phyloP scores from a whole-genome alignment of 352 stramenopile species.

The Globisporangium yorkense region DNA sequence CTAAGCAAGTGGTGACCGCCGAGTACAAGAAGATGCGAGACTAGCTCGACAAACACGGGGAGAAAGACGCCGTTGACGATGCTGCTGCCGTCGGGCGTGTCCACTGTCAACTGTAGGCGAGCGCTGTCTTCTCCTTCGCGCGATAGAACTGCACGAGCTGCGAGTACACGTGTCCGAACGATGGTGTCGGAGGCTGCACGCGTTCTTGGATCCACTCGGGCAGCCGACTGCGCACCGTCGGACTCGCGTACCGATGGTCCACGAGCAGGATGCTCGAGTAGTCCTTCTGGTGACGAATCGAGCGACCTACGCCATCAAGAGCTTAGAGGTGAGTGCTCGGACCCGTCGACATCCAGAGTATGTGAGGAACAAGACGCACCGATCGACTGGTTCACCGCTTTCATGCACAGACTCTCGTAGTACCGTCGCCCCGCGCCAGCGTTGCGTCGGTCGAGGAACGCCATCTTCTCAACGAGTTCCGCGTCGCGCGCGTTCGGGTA shows the following conservation, averaged over 20 bases:
- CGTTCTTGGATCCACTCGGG: slow-evolving; percentile 82
- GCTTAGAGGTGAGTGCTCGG: no score
- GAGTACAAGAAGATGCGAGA: slow-evolving; percentile 51
- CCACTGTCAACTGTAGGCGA: slow-evolving; percentile 9
- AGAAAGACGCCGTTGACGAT: neutral
- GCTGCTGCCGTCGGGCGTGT: neutral
- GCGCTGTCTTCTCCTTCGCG: slow-evolving; percentile 27
- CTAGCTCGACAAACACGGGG: slow-evolving; percentile 5
- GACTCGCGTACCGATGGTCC: slow-evolving; percentile 91
- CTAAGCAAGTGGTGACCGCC: slow-evolving; percentile 66
- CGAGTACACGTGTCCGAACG: slow-evolving; percentile 68
- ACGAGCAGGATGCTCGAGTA: slow-evolving; percentile 96
- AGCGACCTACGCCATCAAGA: slow-evolving; percentile 47
- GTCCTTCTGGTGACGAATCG: slow-evolving; percentile 97
- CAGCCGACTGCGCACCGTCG: slow-evolving; percentile 51
- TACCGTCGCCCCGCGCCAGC: slow-evolving; percentile 82
- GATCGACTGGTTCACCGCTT: slow-evolving; percentile 98
- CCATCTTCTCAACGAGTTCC: slow-evolving; percentile 97
- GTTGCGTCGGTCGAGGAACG: slow-evolving; percentile 75
- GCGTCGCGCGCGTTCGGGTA: slow-evolving; percentile 96
- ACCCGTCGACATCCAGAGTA: no score
- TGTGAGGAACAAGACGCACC: slow-evolving; percentile 36
- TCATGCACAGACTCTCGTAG: slow-evolving; percentile 99
- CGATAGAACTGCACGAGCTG: slow-evolving; percentile 80
- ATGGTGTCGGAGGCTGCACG: slow-evolving; percentile 39